Evolutionary conservation across 2,329 filamentous ascomycete genomes (phyloP), one percentile per base, ranked within the genome.

Genomic region (Cordyceps javanica): DNA sequence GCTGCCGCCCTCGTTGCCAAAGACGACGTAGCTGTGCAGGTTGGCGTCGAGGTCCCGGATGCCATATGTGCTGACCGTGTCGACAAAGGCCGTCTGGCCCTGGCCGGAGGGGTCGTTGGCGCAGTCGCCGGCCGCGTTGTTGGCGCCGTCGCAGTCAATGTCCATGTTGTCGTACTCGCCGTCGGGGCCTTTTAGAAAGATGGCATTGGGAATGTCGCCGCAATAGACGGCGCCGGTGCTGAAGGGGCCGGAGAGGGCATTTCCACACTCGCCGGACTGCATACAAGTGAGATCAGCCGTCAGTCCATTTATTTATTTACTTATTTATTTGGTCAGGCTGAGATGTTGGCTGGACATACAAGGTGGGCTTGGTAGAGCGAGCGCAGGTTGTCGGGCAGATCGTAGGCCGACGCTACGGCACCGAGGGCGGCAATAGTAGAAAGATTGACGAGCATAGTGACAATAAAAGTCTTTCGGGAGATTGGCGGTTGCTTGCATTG

Each of bases 141-240:
- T 65, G 2, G 66, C 62, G 4, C 78, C 78, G 59, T 81, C 78
- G 59, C 78, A 81, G 64, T 80, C 78, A 46, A 81, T 70, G 60
- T 80, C 77, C 74, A 80, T 78, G 62, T 80, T 74, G 25, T 70
- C 74, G 39, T 71, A 63, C 8, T 65, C 65, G 9, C 65, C 62
- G 3, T 63, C 66, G 6, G 3, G 16, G n/a, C 71, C 72, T 50
- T 73, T 71, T 7, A 80, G 62, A 63, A 74, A 81, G 48, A 81
- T 68, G 21, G 71, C 69, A 16, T 69, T 67, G 52, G 34, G 49
- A 19, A 56, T 55, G 21, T 59, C 58, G 16, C 58, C 58, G 39
- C 58, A 55, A 50, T 53, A 68, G 8, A 54, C 39, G 26, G 51
- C 51, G 25, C 51, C 51, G 19, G 25, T 25, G 39, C n/a, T 44